Base-by-base conservation (phyloP, 2,329 filamentous ascomycete species). In the Teratosphaeria pseudoeucalypti region DNA sequence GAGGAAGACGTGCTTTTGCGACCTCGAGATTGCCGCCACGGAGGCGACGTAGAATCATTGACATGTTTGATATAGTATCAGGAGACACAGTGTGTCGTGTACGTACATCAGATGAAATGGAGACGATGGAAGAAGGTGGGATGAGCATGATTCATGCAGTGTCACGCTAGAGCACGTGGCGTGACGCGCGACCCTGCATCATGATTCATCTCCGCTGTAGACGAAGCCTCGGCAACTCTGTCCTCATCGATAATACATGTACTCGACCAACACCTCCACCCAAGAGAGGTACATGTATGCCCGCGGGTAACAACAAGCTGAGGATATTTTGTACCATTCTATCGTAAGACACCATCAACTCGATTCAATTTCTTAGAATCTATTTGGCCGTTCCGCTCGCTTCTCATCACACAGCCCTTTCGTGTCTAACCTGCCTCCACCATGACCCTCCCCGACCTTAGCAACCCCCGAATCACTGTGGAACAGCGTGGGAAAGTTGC, bases 1-100 rank as follows among this genome's bases (percentile, higher is more conserved):
- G 49, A n/a, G n/a, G 43, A 14, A 6, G 23, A 39, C 58, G 23
- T 19, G 94, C 92, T 79, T 96, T 97, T 82, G 95, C 92, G 65
- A 96, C 85, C 79, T 97, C 92, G 61, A 97, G 83, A 74, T 96
- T 96, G 32, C 54, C 39, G 19, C 58, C 58, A 2, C 34, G 19
- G n/a, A 92, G 83, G 57, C 92, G 90, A 57, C 84, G 89, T 85
- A 96, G 82, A 66, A 70, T 80, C 60, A 39, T 27, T 37, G 52
- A 52, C 34, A 43, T 57, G 47, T 56, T 47, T 32, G 14, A 16
- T 19, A 1, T 23, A 6, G 5, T 49, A n/a, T 23, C 3, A 49
- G 3, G 43, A 49, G 9, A 6, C 11, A 43, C 12, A 10, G 11
- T 12, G 34, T 12, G 12, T 43, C 11, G 23, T 49, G 5, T 2